Conservation (phyloP, 192 early-diverging fungal genomes). For the Chytriomyces sp. region DNA sequence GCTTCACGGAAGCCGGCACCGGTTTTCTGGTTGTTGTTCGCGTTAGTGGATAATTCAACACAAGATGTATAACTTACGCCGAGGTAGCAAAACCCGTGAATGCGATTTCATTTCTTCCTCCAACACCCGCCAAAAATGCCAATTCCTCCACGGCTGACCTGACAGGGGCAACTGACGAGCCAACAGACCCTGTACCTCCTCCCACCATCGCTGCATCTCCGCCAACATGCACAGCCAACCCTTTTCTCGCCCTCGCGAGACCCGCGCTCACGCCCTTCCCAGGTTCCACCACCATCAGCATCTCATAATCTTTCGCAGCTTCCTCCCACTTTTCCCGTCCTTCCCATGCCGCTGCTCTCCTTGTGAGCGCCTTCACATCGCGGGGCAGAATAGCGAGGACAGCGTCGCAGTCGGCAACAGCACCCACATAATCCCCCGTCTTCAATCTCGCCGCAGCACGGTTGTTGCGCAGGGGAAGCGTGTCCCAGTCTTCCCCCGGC, state of each 20-base stretch:
- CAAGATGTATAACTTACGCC: background rate
- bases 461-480: slow-evolving; percentile 79
- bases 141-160: slow-evolving; percentile 3
- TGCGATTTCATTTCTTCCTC: no score
- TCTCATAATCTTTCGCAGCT: slow-evolving; percentile 57
- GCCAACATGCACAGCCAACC: slow-evolving; percentile 26
- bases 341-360: slow-evolving; percentile 81
- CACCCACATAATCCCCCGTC: slow-evolving; percentile 77
- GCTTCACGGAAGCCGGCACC: slow-evolving; percentile 24
- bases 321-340: slow-evolving; percentile 76
- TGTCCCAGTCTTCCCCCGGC: slow-evolving; percentile 60
- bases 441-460: slow-evolving; percentile 80
- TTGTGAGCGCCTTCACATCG: slow-evolving; percentile 77
- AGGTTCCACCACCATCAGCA: slow-evolving; percentile 30
- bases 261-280: slow-evolving; percentile 43
- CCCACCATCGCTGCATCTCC: background rate
- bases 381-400: slow-evolving; percentile 50
- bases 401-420: slow-evolving; percentile 68
- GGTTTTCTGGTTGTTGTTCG: slow-evolving; percentile 8
- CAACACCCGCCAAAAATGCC: background rate
- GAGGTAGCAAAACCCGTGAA: background rate
- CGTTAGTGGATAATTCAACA: background rate
- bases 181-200: background rate
- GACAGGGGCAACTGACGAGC: background rate
- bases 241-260: slow-evolving; percentile 59